Evolutionary conservation across 108 stramenopile genomes (phyloP).

Genomic region (Hondaea fermentalgiana): DNA sequence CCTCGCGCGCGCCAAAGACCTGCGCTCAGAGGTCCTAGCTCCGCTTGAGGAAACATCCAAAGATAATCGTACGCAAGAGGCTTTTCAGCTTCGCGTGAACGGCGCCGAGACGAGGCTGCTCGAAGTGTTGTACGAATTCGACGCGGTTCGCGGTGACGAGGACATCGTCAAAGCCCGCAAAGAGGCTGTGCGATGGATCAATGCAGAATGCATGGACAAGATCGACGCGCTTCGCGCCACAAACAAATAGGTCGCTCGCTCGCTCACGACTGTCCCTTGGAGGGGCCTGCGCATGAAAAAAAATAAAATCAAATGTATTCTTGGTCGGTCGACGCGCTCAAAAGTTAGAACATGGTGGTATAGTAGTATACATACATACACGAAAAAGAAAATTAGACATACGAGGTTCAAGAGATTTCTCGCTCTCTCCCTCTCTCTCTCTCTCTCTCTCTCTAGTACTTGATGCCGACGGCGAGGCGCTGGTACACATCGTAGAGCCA

Average conservation of each 20-base stretch:
- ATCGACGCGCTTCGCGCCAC: background rate
- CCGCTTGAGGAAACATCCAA: background rate
- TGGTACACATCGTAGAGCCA: constrained; percentile 93
- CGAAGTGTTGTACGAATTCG: background rate
- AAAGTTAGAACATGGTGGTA: no score
- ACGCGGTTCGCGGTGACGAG: background rate
- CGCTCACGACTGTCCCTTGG: background rate
- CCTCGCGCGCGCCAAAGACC: background rate
- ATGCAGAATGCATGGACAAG: background rate
- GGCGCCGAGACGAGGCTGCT: background rate
- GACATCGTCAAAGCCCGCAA: background rate
- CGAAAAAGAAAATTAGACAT: no score
- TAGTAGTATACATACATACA: no score
- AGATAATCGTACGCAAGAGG: background rate
- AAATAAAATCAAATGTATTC: no score
- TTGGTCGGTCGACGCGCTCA: no score
- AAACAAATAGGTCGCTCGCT: background rate
- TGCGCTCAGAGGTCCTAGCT: background rate
- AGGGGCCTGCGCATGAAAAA: no score
- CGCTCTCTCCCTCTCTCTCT: no score
- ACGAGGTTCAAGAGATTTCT: no score
- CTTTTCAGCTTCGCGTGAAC: background rate
- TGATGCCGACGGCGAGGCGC: constrained; percentile 77
- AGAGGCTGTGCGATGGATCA: background rate
- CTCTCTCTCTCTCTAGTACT: background rate